phyloP scores from a whole-genome alignment of 441 rosid species.

The Brassica hybrid region DNA sequence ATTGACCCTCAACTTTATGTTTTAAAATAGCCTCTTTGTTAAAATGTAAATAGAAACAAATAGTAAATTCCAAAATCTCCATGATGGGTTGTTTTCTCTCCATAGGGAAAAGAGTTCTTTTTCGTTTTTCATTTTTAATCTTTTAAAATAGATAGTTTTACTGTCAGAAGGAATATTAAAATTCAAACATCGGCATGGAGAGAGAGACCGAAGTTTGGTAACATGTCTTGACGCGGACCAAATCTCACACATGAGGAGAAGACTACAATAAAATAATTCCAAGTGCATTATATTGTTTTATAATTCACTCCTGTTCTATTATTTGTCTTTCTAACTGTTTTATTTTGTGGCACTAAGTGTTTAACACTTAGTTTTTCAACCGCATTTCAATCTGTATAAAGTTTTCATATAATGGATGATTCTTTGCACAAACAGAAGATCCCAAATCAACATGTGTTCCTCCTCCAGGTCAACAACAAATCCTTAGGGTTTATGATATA shows the following conservation, averaged over 20 bases:
- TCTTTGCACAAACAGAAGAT: constrained; percentile 40
- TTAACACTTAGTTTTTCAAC: constrained; percentile 33
- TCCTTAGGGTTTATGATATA: constrained; percentile 16
- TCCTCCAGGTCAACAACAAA: constrained; percentile 39
- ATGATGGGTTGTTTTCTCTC: constrained; percentile 37
- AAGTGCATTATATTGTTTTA: constrained; percentile 20
- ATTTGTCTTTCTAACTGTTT: constrained; percentile 29
- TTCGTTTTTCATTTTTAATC: neutral
- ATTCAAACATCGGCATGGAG: constrained; percentile 33
- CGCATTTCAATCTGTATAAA: constrained; percentile 23
- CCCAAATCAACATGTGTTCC: constrained; percentile 24
- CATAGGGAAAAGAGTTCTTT: constrained; percentile 39
- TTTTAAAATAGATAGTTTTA: constrained; percentile 9
- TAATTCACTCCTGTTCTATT: neutral
- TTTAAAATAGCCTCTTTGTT: neutral
- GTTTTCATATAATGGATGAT: constrained; percentile 28
- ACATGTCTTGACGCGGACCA: constrained; percentile 32
- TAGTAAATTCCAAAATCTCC: constrained; percentile 42
- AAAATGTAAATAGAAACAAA: constrained; percentile 25
- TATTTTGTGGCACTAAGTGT: constrained; percentile 34
- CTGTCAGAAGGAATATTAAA: constrained; percentile 40
- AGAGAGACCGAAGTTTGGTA: constrained; percentile 38
- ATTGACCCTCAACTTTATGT: constrained; percentile 10
- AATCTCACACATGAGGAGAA: constrained; percentile 36
- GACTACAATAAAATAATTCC: constrained; percentile 27